Conservation (phyloP, 495 filamentous ascomycete genomes). For the Physcia stellaris region DNA sequence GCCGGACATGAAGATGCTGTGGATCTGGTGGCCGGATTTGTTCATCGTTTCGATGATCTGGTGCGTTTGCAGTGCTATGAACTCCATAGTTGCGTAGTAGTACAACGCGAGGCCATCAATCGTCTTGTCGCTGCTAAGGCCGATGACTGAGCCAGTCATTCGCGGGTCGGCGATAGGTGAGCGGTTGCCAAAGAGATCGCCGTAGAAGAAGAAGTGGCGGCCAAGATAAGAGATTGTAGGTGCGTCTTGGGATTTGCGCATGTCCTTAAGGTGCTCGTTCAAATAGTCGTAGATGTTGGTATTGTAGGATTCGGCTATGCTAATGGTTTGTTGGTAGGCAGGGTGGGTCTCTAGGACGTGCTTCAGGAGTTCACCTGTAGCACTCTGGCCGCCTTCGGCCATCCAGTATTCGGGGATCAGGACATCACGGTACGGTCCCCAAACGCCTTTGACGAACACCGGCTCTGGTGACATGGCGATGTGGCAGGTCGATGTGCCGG, state of each 20-base stretch:
- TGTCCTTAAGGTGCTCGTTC: conserved; percentile 71
- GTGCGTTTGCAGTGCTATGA: conserved; percentile 88
- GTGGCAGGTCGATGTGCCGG: conserved; percentile 94
- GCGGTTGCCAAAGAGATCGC: conserved; percentile 94
- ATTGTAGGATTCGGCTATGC: conserved; percentile 62
- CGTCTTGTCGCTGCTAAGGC: conserved; percentile 70
- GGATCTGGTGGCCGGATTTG: conserved; percentile 64
- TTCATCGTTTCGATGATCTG: conserved; percentile 96
- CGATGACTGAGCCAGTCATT: conserved; percentile 82
- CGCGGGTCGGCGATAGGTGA: conserved; percentile 82
- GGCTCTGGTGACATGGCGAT: conserved; percentile 85
- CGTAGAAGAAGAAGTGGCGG: conserved; percentile 95
- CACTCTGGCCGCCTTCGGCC: conserved; percentile 91
- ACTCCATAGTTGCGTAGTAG: conserved; percentile 92
- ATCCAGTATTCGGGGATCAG: conserved; percentile 86
- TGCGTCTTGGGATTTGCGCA: conserved; percentile 50
- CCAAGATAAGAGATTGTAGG: conserved; percentile 72
- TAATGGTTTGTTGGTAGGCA: conserved; percentile 62
- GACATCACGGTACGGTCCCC: conserved; percentile 92
- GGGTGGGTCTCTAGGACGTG: conserved; percentile 90
- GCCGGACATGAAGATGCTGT: conserved; percentile 94
- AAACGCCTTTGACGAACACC: conserved; percentile 86
- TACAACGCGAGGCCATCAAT: conserved; percentile 76
- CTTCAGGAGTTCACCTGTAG: conserved; percentile 85
- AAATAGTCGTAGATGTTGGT: conserved; percentile 88